Evolutionary conservation across 768 basidiomycete species (phyloP), one percentile per base, ranked within the genome.

Genomic region (Lactarius quietus): DNA sequence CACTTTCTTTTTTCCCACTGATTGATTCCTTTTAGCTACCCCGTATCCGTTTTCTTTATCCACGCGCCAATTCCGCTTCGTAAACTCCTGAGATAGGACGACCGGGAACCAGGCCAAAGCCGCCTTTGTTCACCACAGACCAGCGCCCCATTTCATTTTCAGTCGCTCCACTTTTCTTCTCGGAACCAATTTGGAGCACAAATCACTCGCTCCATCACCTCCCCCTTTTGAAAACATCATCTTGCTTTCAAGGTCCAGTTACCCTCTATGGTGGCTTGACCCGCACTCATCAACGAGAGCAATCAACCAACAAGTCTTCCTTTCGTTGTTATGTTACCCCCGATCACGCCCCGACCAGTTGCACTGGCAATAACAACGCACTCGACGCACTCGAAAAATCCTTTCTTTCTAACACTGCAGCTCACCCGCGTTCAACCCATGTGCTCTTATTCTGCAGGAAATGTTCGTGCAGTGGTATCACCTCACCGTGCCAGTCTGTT

Each of bases 221-320:
- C 56, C 65, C 4, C 52, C 38, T 66, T 62, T 45, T 45, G 61
- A 66, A 62, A 58, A n/a, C 51, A 3, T 53, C 51, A 61, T 62
- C 65, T 28, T 10, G 60, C 56, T 66, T 66, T 65, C 61, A 6
- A 29, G 54, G 57, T 18, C 15, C 48, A 3, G 41, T 54, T 38
- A 45, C 61, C 57, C 33, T 66, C 36, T 58, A 36, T 43, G 57
- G 65, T 29, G 62, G 23, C 6, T 31, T 26, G 48, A 51, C 14
- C 18, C 18, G n/a, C 38, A 43, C 48, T 51, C 57, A 14, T 57
- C 36, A 17, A 36, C 10, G 6, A 41, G 59, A 48, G 15, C 51
- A 55, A 65, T 61, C 43, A 48, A 35, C 23, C 43, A 38, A 54
- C 8, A 31, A 7, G 29, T 20, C 53, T 14, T 29, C 59, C 36